Conservation (phyloP, 1,284 basidiomycete genomes). For the Vanrija sp. region DNA sequence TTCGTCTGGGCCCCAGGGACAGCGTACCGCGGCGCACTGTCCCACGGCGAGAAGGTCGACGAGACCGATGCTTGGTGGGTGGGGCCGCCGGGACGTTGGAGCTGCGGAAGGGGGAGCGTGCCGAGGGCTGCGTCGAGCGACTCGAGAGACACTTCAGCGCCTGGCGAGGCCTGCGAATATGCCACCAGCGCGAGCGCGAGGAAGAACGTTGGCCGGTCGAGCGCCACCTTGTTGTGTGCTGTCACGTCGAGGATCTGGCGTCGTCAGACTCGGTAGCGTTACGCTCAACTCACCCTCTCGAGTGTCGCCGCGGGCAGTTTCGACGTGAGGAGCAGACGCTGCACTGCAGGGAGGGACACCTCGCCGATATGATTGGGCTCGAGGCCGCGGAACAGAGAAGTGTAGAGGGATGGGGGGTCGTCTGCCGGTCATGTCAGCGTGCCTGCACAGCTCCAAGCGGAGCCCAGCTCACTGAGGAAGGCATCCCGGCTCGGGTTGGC, state of each 20-base stretch:
- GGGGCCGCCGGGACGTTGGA: background rate
- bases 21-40: conserved; percentile 22
- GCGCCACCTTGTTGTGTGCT: background rate
- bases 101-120: background rate
- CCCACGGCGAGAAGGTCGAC: conserved; percentile 35
- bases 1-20: conserved; percentile 1
- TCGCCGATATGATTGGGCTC: conserved; percentile 66
- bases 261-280: background rate
- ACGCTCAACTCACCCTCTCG: conserved; percentile 60
- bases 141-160: conserved; percentile 59
- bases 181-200: conserved; percentile 80
- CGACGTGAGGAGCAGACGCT: conserved; percentile 70
- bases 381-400: conserved; percentile 65
- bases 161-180: conserved; percentile 56
- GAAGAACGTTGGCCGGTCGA: conserved; percentile 63
- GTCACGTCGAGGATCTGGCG: conserved; percentile 71
- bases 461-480: background rate
- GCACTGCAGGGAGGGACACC: conserved; percentile 72
- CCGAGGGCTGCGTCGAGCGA: conserved; percentile 65
- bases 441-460: no score
- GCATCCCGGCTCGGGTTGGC: background rate
- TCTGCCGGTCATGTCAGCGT: conserved; percentile 59
- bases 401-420: conserved; percentile 72
- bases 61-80: background rate
- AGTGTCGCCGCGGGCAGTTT: conserved; percentile 71